Conservation (phyloP, 78 protist species). For the Dictyostelium purpureum region DNA sequence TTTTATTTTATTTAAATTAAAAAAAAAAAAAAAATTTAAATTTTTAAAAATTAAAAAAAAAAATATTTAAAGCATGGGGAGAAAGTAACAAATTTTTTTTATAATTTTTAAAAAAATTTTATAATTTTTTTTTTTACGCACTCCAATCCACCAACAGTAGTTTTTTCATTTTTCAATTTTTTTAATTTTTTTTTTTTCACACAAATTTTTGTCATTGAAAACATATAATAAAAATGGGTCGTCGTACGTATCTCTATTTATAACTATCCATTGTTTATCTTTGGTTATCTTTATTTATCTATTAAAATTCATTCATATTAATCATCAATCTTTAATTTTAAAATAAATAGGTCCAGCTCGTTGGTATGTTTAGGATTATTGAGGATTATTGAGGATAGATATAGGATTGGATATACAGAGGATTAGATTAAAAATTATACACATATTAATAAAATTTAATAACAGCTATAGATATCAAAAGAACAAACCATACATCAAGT, state of each 20-base stretch:
- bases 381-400: no score
- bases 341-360: conserved; percentile 13
- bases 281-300: no score
- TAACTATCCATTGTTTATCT: background rate
- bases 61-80: background rate
- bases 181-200: background rate
- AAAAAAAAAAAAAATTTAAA: no score
- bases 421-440: background rate
- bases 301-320: no score
- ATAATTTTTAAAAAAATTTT: no score
- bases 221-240: conserved; percentile 17
- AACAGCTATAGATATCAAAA: conserved; percentile 97
- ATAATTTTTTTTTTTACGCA: background rate
- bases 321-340: no score
- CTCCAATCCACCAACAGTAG: no score
- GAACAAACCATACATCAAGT: conserved; percentile 99
- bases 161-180: background rate
- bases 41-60: no score
- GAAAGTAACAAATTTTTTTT: background rate
- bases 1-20: background rate
- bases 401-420: background rate
- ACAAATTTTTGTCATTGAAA: background rate
- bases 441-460: background rate
- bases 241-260: background rate
- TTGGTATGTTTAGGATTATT: background rate